Percentiles rank a stretch among this genome's conserved stretches.
Conservation (phyloP, 495 filamentous ascomycete genomes). For the Collariella sp. region DNA sequence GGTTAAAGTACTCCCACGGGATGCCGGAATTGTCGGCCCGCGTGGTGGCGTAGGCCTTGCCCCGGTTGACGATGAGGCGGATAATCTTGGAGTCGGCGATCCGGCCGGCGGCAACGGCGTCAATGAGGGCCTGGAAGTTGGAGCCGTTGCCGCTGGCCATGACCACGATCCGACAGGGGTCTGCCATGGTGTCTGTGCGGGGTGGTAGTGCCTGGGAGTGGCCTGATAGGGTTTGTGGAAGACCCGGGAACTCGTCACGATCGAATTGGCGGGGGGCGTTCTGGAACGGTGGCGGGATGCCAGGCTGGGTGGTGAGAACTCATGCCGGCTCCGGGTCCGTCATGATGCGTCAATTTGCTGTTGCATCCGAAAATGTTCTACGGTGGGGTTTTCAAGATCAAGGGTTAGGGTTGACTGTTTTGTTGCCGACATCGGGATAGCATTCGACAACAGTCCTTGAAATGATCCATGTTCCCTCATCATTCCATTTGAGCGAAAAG, state of each 20-base stretch:
- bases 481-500: no score
- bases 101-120: constrained; percentile 48
- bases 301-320: background rate
- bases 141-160: constrained; percentile 64
- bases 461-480: no score
- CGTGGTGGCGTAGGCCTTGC: constrained; percentile 66
- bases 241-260: background rate
- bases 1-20: constrained; percentile 78
- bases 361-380: constrained; percentile 1
- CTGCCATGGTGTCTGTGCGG: constrained; percentile 12
- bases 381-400: background rate
- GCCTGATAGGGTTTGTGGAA: background rate
- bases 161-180: constrained; percentile 32
- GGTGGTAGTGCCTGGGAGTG: background rate
- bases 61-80: constrained; percentile 76
- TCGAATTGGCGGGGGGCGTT: background rate
- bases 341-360: constrained; percentile 3
- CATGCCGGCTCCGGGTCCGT: background rate
- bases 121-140: constrained; percentile 87
- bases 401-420: constrained; percentile 4
- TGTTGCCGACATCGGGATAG: background rate
- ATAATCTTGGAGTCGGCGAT: constrained; percentile 57
- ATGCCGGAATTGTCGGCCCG: constrained; percentile 64
- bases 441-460: no score
- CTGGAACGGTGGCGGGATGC: background rate